Evolutionary conservation across 345 rosid genomes (phyloP).

Genomic region (Odontarrhena argentea): DNA sequence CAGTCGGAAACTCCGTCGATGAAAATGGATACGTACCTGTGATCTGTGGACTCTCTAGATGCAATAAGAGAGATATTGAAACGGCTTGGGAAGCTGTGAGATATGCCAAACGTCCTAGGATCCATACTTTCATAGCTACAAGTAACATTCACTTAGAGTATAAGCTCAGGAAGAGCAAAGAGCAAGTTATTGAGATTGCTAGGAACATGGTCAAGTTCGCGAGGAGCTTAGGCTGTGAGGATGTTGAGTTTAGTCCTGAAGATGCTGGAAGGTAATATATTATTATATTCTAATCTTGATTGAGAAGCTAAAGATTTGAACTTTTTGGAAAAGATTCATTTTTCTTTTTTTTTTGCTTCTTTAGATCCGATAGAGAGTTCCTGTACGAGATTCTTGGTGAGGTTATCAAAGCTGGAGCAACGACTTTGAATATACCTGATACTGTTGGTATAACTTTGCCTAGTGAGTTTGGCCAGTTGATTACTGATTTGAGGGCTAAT

Average conservation of each 20-base stretch:
- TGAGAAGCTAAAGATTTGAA: conserved; percentile 46
- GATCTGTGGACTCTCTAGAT: conserved; percentile 88
- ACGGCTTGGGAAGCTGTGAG: conserved; percentile 92
- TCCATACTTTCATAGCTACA: conserved; percentile 88
- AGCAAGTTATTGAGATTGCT: conserved; percentile 76
- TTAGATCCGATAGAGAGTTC: conserved; percentile 84
- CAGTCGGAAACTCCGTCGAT: conserved; percentile 68
- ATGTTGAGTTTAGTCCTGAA: conserved; percentile 93
- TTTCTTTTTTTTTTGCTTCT: neutral
- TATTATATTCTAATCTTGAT: conserved; percentile 21
- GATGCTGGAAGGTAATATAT: conserved; percentile 81
- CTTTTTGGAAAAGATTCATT: conserved; percentile 35
- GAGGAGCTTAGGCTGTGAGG: conserved; percentile 84
- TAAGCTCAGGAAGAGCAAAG: conserved; percentile 73
- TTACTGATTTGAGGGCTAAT: conserved; percentile 85
- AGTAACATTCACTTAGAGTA: conserved; percentile 82
- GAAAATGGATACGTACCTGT: conserved; percentile 80
- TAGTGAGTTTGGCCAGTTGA: conserved; percentile 75
- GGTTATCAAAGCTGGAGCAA: conserved; percentile 95
- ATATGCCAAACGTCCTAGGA: conserved; percentile 75
- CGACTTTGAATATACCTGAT: conserved; percentile 92
- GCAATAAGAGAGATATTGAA: conserved; percentile 73
- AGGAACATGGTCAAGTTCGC: conserved; percentile 71
- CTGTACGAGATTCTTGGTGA: conserved; percentile 83
- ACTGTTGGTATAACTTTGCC: conserved; percentile 92